Base-by-base conservation (phyloP, 495 filamentous ascomycete species). In the Lentithecium fluviatile region DNA sequence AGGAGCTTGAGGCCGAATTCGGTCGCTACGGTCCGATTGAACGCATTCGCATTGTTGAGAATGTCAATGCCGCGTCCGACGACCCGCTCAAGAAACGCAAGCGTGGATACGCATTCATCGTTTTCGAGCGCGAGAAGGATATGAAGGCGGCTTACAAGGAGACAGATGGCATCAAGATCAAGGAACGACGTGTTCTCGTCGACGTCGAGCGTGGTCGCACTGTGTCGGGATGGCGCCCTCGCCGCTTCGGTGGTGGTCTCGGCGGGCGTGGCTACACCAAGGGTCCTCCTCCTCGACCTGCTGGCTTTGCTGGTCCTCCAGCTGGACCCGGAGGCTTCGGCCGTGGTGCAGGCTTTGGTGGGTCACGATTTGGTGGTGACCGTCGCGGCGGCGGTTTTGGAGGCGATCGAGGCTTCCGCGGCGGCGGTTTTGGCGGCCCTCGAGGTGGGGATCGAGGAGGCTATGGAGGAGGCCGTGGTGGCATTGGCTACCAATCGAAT, bases 61-160 rank as follows among this genome's bases (percentile, higher is more conserved):
- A 89, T 67, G 82, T 80, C 20, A 79, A 85, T 67, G 82, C 83
- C 63, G 79, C 87, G 54, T 86, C 85, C 54, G 80, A 83, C 3
- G 91, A 89, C 65, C 86, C 86, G 70, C 83, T 84, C 53, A 92
- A 91, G 72, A 96, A 95, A 75, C 80, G 84, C 45, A 87, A 94
- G 72, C 82, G 85, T 65, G 94, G 94, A 62, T 98, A 98, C 77
- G 94, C 91, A 58, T 98, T 98, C 73, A 87, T 98, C 66, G 91
- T 97, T 47, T 98, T 91, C 73, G 93, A 97, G 76, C 86, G 90
- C 69, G 94, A 97, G 74, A 92, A 93, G 76, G 94, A 98, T 71
- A 97, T 98, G 95, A 97, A 95, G 87, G 93, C 94, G 96, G 87
- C 87, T 69, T 90, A 90, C 77, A 90, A 90, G 75, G 87, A 88